Evolutionary conservation across 176 grass and related monocot species (phyloP).

Genomic region (Carex kokanica): DNA sequence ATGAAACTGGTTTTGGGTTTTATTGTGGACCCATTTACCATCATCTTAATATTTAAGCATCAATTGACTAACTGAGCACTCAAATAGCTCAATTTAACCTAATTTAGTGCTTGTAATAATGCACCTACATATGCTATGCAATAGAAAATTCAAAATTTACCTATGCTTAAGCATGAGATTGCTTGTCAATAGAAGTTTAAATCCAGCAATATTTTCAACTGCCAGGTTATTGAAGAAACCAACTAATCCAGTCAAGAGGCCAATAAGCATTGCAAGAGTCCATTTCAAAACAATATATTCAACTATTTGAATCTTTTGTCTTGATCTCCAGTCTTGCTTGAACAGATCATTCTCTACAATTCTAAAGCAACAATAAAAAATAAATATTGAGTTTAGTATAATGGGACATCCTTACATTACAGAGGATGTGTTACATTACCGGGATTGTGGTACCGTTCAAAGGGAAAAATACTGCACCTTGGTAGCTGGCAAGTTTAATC

Average conservation of each 20-base stretch:
- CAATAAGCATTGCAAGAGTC: slow-evolving; percentile 81
- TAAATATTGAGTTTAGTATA: neutral
- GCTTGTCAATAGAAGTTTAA: slow-evolving; percentile 75
- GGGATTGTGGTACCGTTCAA: neutral
- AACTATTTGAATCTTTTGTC: slow-evolving; percentile 85
- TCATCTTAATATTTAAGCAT: neutral
- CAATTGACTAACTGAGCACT: neutral
- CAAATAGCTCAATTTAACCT: neutral
- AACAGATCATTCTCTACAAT: slow-evolving; percentile 93
- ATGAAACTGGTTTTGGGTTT: neutral
- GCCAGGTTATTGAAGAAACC: slow-evolving; percentile 92
- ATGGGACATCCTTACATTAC: neutral
- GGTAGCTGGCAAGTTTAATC: neutral
- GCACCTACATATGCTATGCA: neutral
- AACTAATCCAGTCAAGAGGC: slow-evolving; percentile 67
- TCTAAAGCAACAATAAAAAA: slow-evolving; percentile 32
- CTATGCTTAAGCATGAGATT: slow-evolving; percentile 74
- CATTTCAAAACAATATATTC: slow-evolving; percentile 92
- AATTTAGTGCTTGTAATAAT: neutral
- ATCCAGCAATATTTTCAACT: slow-evolving; percentile 92
- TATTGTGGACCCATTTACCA: neutral
- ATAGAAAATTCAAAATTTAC: slow-evolving; percentile 43
- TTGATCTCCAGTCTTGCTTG: slow-evolving; percentile 90
- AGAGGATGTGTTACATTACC: neutral
- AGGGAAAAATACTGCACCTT: neutral